phyloP scores from a whole-genome alignment of 495 filamentous ascomycete species.

The Neurospora sp. region DNA sequence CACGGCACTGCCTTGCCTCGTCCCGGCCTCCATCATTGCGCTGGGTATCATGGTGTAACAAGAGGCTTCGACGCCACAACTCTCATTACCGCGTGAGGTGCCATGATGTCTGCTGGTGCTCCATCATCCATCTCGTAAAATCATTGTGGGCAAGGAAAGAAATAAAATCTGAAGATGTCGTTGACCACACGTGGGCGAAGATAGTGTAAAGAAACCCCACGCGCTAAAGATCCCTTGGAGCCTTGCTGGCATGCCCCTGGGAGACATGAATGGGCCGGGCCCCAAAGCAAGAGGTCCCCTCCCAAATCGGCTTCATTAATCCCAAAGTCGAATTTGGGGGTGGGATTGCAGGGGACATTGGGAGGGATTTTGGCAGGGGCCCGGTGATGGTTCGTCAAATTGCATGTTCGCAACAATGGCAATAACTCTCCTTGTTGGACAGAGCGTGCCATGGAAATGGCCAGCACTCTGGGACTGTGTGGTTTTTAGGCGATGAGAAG shows the following conservation, averaged over 20 bases:
- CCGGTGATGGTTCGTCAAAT: conserved; percentile 24
- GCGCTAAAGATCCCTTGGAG: not conserved
- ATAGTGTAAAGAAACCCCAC: not conserved
- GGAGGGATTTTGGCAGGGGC: conserved; percentile 23
- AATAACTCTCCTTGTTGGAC: conserved; percentile 10
- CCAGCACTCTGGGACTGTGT: not conserved
- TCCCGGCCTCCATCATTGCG: not conserved
- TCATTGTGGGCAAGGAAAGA: not conserved
- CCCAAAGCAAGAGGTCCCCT: not conserved
- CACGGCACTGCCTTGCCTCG: not conserved
- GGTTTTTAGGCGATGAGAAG: not conserved
- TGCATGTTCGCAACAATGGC: conserved; percentile 18
- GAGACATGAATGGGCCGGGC: not conserved
- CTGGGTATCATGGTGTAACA: not conserved
- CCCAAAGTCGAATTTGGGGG: conserved; percentile 1
- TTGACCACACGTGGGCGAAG: not conserved
- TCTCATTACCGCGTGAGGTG: not conserved
- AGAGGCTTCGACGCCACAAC: not conserved
- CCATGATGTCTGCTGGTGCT: not conserved
- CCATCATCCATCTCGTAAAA: not conserved
- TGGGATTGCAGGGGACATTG: not conserved
- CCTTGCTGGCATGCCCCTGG: not conserved
- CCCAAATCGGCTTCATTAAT: conserved; percentile 18
- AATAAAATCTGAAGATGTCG: not conserved
- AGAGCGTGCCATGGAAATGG: not conserved